A percentile compares a stretch with the other conserved stretches of the same genome.
Conservation (phyloP, 176 grass and related monocot species). For the Secale cereale region DNA sequence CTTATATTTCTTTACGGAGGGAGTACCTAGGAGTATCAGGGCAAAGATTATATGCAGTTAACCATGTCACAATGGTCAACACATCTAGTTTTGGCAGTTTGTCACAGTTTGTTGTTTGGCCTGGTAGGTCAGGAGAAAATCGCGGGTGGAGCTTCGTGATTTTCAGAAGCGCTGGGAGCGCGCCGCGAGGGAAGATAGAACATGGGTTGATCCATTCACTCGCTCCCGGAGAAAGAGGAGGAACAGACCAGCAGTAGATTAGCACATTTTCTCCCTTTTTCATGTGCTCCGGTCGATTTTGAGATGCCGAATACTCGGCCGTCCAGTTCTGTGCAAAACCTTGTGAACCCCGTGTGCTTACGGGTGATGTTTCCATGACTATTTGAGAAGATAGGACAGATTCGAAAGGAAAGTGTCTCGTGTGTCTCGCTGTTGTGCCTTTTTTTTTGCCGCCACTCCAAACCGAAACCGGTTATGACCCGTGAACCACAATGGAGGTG, state of each 20-base stretch:
- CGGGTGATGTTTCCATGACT: background rate
- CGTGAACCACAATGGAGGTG: too few species aligned
- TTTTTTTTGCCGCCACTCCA: background rate
- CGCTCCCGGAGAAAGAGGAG: conserved; percentile 28
- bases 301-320: background rate
- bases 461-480: too few species aligned
- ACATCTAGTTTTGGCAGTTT: background rate
- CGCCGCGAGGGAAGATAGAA: conserved; percentile 54
- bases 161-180: conserved; percentile 69
- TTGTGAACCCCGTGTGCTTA: background rate
- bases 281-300: background rate
- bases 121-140: conserved; percentile 53
- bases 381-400: background rate
- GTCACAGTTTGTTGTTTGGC: background rate
- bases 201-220: conserved; percentile 63
- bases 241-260: conserved; percentile 29
- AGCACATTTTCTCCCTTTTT: background rate
- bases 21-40: background rate
- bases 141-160: conserved; percentile 45
- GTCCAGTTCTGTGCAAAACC: background rate
- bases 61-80: background rate
- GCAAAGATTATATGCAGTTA: background rate
- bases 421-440: background rate
- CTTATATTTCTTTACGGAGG: too few species aligned
- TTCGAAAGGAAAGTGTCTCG: background rate